Evolutionary conservation across 2,329 filamentous ascomycete genomes (phyloP).

Genomic region (Mycocentrospora acerina): DNA sequence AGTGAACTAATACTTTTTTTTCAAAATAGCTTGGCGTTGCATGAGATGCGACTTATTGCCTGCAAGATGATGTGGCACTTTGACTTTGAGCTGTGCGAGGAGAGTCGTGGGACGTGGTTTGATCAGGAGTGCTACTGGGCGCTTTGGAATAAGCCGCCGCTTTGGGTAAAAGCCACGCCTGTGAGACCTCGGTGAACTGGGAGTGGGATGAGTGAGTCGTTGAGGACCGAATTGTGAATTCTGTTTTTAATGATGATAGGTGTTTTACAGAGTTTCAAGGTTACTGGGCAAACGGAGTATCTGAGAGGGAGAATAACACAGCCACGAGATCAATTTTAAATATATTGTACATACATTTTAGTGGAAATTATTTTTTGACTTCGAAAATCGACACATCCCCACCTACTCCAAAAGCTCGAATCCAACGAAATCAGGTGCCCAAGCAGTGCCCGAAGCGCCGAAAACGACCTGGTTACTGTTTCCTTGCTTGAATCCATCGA

Average conservation of each 20-base stretch:
- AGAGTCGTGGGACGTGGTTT: background rate
- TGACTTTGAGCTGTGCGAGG: background rate
- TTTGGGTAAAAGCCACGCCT: background rate
- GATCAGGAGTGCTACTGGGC: background rate
- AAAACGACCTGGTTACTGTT: constrained; percentile 24
- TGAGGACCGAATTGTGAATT: too few species aligned
- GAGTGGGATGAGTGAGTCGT: too few species aligned
- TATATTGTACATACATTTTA: too few species aligned
- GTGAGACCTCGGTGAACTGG: too few species aligned
- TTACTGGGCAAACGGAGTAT: too few species aligned
- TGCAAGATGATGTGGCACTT: constrained; percentile 2
- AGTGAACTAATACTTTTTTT: too few species aligned
- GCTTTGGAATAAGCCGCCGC: constrained; percentile 1
- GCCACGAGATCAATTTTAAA: too few species aligned
- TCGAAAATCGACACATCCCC: too few species aligned
- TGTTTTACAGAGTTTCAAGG: too few species aligned
- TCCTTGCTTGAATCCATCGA: constrained; percentile 29
- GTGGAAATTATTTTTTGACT: too few species aligned
- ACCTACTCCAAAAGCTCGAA: constrained; percentile 24
- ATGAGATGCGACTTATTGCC: constrained; percentile 11
- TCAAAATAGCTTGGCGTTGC: constrained; percentile 14
- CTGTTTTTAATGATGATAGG: too few species aligned
- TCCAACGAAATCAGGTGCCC: constrained; percentile 33
- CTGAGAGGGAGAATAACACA: too few species aligned
- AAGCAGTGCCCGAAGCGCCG: constrained; percentile 13